Conservation (phyloP, 1,139 yeast species). For the Hanseniaspora uvarum region DNA sequence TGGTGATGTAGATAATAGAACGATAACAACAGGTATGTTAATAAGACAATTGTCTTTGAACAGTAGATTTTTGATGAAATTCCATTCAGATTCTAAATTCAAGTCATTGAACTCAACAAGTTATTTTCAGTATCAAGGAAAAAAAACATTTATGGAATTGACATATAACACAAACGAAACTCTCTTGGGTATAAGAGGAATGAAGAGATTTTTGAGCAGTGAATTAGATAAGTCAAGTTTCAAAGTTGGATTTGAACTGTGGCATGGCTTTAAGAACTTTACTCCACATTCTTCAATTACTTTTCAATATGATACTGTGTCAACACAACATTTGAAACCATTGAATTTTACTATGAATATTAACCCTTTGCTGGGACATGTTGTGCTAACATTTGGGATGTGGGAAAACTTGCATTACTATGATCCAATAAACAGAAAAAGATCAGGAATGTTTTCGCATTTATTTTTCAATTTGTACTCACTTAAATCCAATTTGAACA, state of each 20-base stretch:
- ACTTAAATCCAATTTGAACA: constrained; percentile 72
- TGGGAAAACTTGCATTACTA: constrained; percentile 45
- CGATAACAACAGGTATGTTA: constrained; percentile 79
- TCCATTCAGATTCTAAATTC: constrained; percentile 61
- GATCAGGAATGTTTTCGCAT: constrained; percentile 50
- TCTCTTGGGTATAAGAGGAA: constrained; percentile 68
- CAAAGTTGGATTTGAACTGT: constrained; percentile 67
- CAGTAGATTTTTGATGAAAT: constrained; percentile 56
- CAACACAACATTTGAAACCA: constrained; percentile 82
- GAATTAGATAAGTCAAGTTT: constrained; percentile 32
- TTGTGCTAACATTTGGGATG: constrained; percentile 81
- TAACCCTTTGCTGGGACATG: constrained; percentile 84
- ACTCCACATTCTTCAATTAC: constrained; percentile 82
- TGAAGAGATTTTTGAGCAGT: constrained; percentile 54
- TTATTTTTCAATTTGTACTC: constrained; percentile 88
- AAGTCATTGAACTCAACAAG: constrained; percentile 47
- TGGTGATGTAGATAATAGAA: constrained; percentile 33
- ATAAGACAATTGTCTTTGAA: constrained; percentile 52
- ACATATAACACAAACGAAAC: constrained; percentile 84
- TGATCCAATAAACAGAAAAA: constrained; percentile 15
- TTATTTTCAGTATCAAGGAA: constrained; percentile 59
- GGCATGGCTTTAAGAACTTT: constrained; percentile 78
- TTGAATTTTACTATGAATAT: constrained; percentile 75
- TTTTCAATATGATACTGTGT: constrained; percentile 71
- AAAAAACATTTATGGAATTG: constrained; percentile 60